Evolutionary conservation across 352 stramenopile species (phyloP).

Genomic region (Pythium graminicola): DNA sequence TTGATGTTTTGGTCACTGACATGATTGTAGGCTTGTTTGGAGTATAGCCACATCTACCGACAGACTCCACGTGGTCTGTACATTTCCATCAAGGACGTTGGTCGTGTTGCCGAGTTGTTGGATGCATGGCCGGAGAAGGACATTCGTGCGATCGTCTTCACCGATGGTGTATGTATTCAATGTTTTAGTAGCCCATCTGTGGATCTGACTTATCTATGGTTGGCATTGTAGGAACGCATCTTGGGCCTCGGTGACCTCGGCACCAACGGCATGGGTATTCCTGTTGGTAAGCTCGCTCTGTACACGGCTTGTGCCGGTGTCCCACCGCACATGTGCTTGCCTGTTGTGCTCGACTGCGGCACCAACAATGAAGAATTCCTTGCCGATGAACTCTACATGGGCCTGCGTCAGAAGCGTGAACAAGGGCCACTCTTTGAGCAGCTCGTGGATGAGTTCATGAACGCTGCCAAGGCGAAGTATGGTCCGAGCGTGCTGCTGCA

Average conservation of each 20-base stretch:
- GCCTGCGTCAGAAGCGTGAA: conserved; percentile 85
- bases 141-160: conserved; percentile 95
- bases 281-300: conserved; percentile 92
- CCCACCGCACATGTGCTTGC: conserved; percentile 88
- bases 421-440: conserved; percentile 88
- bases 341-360: conserved; percentile 93
- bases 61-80: conserved; percentile 90
- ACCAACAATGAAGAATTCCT: conserved; percentile 94
- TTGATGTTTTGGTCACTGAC: no score
- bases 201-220: no score
- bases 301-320: conserved; percentile 94
- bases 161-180: conserved; percentile 72
- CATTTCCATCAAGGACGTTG: conserved; percentile 80
- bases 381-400: conserved; percentile 93
- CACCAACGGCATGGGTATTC: conserved; percentile 87
- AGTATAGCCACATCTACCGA: conserved; percentile 90
- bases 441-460: conserved; percentile 96
- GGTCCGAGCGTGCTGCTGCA: conserved; percentile 79
- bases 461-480: conserved; percentile 87
- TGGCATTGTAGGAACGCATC: conserved; percentile 69
- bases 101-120: conserved; percentile 84
- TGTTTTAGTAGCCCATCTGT: no score
- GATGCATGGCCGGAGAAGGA: conserved; percentile 96
- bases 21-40: conserved; percentile 66
- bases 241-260: conserved; percentile 94